Conservation (phyloP, 345 rosid species). For the Populus simonii region DNA sequence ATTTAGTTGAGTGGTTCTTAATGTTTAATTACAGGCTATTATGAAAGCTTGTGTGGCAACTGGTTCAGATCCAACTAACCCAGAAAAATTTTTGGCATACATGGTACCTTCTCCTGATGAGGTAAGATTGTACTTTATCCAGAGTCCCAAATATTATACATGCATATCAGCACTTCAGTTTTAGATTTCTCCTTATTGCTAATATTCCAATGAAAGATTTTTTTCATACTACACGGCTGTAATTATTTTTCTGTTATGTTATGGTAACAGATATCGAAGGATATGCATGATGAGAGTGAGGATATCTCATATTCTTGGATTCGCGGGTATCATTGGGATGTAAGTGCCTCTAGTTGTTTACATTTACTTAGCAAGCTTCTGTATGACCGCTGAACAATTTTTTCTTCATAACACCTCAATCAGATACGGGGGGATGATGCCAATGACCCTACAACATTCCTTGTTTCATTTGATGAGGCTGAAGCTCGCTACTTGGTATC, state of each 20-base stretch:
- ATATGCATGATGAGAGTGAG: constrained; percentile 69
- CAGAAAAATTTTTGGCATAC: constrained; percentile 86
- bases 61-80: constrained; percentile 64
- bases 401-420: constrained; percentile 18
- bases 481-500: constrained; percentile 81
- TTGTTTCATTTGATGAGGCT: constrained; percentile 71
- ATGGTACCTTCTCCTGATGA: constrained; percentile 82
- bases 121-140: constrained; percentile 43
- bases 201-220: background rate
- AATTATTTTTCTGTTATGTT: constrained; percentile 1
- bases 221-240: background rate
- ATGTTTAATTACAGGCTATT: constrained; percentile 56
- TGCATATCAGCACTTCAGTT: background rate
- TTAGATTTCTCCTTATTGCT: background rate
- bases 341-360: constrained; percentile 36
- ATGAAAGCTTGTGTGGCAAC: constrained; percentile 81
- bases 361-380: background rate
- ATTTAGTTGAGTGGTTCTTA: background rate
- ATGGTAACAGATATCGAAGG: constrained; percentile 67
- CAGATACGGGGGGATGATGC: constrained; percentile 72
- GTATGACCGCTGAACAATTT: constrained; percentile 9
- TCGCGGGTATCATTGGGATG: constrained; percentile 94
- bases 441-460: constrained; percentile 69
- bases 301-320: constrained; percentile 84
- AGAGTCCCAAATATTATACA: background rate